Base-by-base conservation (phyloP, 257 asterid species). In the Gardenia jasminoides region DNA sequence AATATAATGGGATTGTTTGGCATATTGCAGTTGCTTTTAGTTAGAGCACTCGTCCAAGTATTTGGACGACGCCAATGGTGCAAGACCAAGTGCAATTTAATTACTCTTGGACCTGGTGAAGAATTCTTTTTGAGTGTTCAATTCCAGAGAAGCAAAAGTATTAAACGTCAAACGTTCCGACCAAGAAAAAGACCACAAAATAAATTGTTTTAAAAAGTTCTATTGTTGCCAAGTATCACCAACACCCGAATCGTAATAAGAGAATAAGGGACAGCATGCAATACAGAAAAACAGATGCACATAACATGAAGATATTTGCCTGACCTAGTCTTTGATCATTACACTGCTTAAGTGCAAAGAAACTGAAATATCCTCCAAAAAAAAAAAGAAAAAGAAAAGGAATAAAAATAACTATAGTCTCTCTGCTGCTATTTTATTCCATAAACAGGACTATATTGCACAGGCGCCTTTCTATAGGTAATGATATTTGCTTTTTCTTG, bases 11-110 rank as follows among this genome's bases (percentile, higher is more conserved):
- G 41, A 6, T 30, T 15, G 70, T 74, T 58, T 62, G 62, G 61
- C 43, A 61, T 61, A 17, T 75, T 61, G 64, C 72, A 43, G 46
- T 46, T 44, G 30, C 79, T 24, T 76, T 75, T 61, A 12, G 46
- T 33, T n/a, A n/a, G 30, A n/a, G 15, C 10, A 5, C 10, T 28
- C 22, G 44, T 41, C 46, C 16, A 1, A 24, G 26, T n/a, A 6
- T 44, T 24, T 2, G 17, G 41, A 70, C 59, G n/a, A 69, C 24
- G 15, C 24, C 5, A 26, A 70, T 70, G 54, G 28, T 70, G 75
- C 39, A 9, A 70, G 26, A 44, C 26, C 4, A 70, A n/a, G 56
- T 61, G 10, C 6, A 61, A 61, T 36, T 36, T 36, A 36, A 33
- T n/a, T 61, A n/a, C 36, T 26, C 67, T 62, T 26, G 39, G 33